Evolutionary conservation across 2,329 filamentous ascomycete species (phyloP).

Genomic region (Ophiostoma sp.): DNA sequence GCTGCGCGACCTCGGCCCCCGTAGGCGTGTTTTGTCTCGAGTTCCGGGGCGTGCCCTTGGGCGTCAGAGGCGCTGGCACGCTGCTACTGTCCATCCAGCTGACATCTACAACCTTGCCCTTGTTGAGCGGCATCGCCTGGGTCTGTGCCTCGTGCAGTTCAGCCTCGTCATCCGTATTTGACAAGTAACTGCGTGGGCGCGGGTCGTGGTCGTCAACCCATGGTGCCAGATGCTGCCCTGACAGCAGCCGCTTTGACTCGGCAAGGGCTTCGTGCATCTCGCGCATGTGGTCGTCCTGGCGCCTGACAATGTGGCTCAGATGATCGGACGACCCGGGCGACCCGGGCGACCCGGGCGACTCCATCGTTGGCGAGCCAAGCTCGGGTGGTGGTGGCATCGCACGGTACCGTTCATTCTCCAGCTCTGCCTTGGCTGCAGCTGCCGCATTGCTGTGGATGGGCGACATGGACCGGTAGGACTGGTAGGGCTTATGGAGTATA

Average conservation of each 20-base stretch:
- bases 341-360: neutral
- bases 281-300: slow-evolving; percentile 20
- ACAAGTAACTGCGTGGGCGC: neutral
- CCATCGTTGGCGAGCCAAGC: neutral
- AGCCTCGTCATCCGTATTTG: neutral
- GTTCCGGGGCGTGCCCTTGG: neutral
- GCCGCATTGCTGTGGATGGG: slow-evolving; percentile 3
- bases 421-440: neutral
- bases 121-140: neutral
- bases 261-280: slow-evolving; percentile 22
- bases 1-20: neutral
- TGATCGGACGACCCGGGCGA: neutral
- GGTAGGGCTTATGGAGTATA: slow-evolving; percentile 13
- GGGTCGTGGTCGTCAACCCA: slow-evolving; percentile 19
- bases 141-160: neutral
- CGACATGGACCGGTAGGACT: slow-evolving; percentile 17
- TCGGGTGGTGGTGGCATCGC: neutral
- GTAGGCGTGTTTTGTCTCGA: neutral
- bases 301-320: neutral
- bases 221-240: slow-evolving; percentile 19
- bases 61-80: slow-evolving; percentile 16
- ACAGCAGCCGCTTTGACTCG: slow-evolving; percentile 20
- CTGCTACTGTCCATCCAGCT: slow-evolving; percentile 10
- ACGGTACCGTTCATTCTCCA: slow-evolving; percentile 4
- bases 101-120: slow-evolving; percentile 14